A percentile compares a stretch with the other conserved stretches of the same genome.
These are phyloP conservation scores for Ormosia emarginata DNA, from an alignment of 306 rosid species.

Conservation along the genomic window DNA sequence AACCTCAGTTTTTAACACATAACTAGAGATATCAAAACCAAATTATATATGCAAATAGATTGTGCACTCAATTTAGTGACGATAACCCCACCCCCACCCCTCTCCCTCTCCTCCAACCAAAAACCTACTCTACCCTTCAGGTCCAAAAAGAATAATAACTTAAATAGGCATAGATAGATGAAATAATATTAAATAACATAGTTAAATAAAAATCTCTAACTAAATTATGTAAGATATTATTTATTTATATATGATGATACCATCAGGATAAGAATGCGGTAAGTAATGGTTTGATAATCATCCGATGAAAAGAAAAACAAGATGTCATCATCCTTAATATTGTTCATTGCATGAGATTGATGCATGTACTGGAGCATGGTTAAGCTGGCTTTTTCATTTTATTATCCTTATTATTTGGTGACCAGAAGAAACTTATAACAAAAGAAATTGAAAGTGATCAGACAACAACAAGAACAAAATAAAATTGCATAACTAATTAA, in stretches of 20 bases:
- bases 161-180: too few relatives aligned
- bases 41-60: not conserved
- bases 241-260: not conserved
- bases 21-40: not conserved
- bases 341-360: slow-evolving; percentile 1
- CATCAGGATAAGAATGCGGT: not conserved
- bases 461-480: not conserved
- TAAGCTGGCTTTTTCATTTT: not conserved
- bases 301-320: not conserved
- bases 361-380: not conserved
- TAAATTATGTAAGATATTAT: not conserved
- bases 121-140: too few relatives aligned
- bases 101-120: too few relatives aligned
- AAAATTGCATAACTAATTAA: not conserved
- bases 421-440: not conserved
- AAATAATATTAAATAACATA: too few relatives aligned
- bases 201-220: not conserved
- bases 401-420: not conserved
- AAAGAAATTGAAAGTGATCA: slow-evolving; percentile 1
- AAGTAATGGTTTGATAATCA: not conserved
- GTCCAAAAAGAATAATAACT: too few relatives aligned
- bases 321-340: not conserved
- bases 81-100: not conserved
- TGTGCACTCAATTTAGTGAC: not conserved
- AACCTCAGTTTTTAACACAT: not conserved